Evolutionary conservation across 169 alveolate species (phyloP), one percentile per base, ranked within the genome.

Genomic region (Cryptosporidium bovis): DNA sequence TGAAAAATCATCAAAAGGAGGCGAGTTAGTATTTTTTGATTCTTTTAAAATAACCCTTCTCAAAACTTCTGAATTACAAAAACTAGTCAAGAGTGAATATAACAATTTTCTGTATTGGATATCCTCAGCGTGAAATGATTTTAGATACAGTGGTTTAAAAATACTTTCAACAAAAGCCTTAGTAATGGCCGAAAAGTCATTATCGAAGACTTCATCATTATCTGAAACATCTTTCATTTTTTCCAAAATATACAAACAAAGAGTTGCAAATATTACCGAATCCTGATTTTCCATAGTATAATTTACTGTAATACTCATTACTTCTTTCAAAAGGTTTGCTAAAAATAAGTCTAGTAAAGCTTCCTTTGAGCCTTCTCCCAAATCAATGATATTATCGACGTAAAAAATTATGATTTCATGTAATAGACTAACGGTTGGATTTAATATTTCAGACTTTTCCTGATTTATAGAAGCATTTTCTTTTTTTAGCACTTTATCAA

Each of bases 1-100:
- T 40, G 87, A 60, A 77, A 77, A 77, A 12, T 77, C 56, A 15
- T 36, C 71, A 77, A 77, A 77, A 24, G 87, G 87, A 27, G 71
- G 13, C 27, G 15, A 27, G 15, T 34, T 13, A 7, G 29, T n/a
- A 29, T 34, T 77, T 20, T 62, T 62, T 2, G 77, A 46, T 46
- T 56, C 29, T 13, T 24, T 60, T 12, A 77, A 5, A 13, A 60
- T 46, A 46, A 77, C 46, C 44, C 51, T 66, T 5, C 64, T 46
- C n/a, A 60, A 60, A n/a, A 27, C 58, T 20, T 62, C 44, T 3
- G 40, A 40, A 60, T 44, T 62, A 77, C 24, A 60, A n/a, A 77
- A 46, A 27, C 44, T 31, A 2, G 51, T 6, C 53, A 77, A 44
- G 20, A 60, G 34, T 44, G 65, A 50, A 77, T 77, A 62, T 24